These are phyloP conservation scores for Cordyceps pruinosa DNA, from an alignment of 2,329 filamentous ascomycete species.

Conservation along the genomic window DNA sequence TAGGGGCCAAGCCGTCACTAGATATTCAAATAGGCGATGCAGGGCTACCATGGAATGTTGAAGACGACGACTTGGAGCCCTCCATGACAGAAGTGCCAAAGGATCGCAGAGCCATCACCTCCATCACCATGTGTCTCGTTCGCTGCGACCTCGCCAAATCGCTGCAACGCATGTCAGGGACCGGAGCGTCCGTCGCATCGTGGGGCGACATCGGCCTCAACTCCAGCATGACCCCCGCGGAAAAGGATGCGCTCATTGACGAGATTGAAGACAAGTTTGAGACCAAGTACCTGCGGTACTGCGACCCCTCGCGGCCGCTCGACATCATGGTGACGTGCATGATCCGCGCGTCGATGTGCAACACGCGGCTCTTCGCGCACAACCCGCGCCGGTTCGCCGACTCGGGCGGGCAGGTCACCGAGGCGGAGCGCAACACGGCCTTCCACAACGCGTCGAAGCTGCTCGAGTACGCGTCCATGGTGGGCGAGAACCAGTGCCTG, in stretches of 20 bases:
- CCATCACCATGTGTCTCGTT: slow-evolving; percentile 6
- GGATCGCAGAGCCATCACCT: slow-evolving; percentile 8
- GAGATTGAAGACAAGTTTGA: slow-evolving; percentile 12
- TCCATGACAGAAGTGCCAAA: slow-evolving; percentile 7
- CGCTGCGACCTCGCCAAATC: slow-evolving; percentile 8
- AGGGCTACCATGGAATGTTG: slow-evolving; percentile 1
- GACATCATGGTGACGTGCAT: slow-evolving; percentile 9
- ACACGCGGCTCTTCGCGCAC: slow-evolving; percentile 12
- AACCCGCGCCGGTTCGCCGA: slow-evolving; percentile 6
- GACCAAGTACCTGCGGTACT: slow-evolving; percentile 14
- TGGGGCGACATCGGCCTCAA: neutral
- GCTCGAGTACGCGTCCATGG: slow-evolving; percentile 18
- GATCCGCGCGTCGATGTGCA: slow-evolving; percentile 13
- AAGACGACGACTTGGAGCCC: slow-evolving; percentile 8
- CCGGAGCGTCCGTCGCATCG: neutral
- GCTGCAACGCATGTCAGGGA: neutral
- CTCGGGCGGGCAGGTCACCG: neutral
- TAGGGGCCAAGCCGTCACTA: slow-evolving; percentile 2
- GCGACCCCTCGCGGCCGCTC: slow-evolving; percentile 12
- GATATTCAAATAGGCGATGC: slow-evolving; percentile 8
- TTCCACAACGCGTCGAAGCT: slow-evolving; percentile 13
- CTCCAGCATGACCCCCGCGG: neutral
- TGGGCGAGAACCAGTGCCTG: slow-evolving; percentile 17
- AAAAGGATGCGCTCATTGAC: slow-evolving; percentile 4
- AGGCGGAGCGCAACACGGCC: slow-evolving; percentile 9